Evolutionary conservation across 208 protist genomes (phyloP).

Genomic region (Entamoeba dispar): DNA sequence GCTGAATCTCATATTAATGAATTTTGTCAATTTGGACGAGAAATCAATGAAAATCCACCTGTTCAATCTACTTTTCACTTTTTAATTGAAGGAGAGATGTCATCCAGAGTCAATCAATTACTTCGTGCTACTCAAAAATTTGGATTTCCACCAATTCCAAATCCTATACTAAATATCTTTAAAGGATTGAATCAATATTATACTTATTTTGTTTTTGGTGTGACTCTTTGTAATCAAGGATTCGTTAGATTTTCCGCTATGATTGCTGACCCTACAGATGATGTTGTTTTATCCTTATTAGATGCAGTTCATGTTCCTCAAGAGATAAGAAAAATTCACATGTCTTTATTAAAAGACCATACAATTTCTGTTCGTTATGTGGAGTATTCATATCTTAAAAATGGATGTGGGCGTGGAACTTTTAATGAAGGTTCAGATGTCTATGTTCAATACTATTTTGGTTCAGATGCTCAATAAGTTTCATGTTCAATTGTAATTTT

Average conservation of each 20-base stretch:
- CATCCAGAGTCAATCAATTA: neutral
- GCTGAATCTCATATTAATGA: neutral
- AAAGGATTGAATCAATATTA: neutral
- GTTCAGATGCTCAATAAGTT: neutral
- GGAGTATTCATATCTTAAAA: neutral
- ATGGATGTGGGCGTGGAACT: neutral
- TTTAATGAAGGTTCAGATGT: neutral
- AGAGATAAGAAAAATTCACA: neutral
- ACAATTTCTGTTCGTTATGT: neutral
- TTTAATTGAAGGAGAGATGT: neutral
- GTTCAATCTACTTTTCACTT: neutral
- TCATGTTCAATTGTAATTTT: too few species aligned
- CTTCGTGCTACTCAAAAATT: neutral
- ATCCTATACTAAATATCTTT: neutral
- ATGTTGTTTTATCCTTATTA: neutral
- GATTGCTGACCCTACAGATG: neutral
- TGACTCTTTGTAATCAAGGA: neutral
- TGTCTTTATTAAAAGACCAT: neutral
- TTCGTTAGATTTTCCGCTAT: neutral
- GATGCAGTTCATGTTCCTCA: neutral
- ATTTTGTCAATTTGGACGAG: neutral
- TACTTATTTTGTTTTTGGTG: neutral
- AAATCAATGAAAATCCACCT: neutral
- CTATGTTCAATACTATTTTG: neutral
- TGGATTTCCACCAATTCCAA: neutral